These are phyloP conservation scores for Leucocoprinus leucothites DNA, from an alignment of 768 basidiomycete genomes.

Conservation along the genomic window DNA sequence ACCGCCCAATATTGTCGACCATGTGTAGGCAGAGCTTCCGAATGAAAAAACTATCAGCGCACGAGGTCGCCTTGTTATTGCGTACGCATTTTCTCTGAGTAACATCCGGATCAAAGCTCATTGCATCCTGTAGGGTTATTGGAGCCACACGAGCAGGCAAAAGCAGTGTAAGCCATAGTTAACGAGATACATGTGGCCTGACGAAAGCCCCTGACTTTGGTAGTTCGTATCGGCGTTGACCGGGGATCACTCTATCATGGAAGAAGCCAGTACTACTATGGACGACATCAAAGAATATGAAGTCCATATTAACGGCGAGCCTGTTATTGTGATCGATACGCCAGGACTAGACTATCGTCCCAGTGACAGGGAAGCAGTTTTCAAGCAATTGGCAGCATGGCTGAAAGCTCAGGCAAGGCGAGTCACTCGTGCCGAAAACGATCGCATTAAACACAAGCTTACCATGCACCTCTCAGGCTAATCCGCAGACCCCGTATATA, in stretches of 20 bases:
- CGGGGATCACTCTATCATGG: neutral
- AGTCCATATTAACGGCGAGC: neutral
- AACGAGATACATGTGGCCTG: neutral
- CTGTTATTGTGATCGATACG: constrained; percentile 2
- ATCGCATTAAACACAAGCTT: no score
- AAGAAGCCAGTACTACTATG: neutral
- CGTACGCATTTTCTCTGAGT: neutral
- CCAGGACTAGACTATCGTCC: neutral
- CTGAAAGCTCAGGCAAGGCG: neutral
- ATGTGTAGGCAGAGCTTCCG: neutral
- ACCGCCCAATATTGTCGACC: no score
- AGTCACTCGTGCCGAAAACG: no score
- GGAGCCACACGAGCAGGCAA: neutral
- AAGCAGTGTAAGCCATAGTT: neutral
- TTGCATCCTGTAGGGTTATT: neutral
- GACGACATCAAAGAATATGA: neutral
- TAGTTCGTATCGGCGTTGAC: neutral
- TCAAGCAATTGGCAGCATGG: neutral
- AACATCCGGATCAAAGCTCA: neutral
- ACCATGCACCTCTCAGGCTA: neutral
- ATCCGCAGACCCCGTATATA: neutral
- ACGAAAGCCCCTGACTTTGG: neutral
- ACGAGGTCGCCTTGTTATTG: neutral
- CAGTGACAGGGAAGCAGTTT: neutral
- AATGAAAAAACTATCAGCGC: neutral